A percentile compares a stretch with the other conserved stretches of the same genome.
Conservation (phyloP, 192 early-diverging fungal genomes). For the Gamsiella multidivaricata region DNA sequence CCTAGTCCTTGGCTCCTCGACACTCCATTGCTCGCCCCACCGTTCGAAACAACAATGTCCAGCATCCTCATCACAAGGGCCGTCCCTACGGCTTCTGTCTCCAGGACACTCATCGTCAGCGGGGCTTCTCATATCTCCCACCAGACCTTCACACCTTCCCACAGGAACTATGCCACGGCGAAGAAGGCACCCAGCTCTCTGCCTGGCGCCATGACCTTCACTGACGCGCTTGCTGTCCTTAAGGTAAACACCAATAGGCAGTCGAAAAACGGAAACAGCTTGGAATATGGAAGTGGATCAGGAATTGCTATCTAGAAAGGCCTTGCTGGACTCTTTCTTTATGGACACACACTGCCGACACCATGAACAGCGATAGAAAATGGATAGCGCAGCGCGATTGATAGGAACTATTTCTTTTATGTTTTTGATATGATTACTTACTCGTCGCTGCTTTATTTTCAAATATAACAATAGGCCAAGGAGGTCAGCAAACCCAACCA, state of each 20-base stretch:
- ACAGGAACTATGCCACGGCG: constrained; percentile 35
- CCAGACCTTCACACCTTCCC: constrained; percentile 6
- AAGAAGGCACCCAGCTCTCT: constrained; percentile 34
- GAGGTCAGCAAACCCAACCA: constrained; percentile 75
- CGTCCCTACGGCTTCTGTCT: constrained; percentile 1
- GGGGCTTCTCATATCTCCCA: constrained; percentile 26
- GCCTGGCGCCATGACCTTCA: constrained; percentile 51
- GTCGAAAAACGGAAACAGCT: no score
- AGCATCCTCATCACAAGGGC: constrained; percentile 21
- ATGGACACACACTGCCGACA: no score
- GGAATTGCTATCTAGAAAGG: not conserved
- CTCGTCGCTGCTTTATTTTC: no score
- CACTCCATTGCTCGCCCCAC: not conserved
- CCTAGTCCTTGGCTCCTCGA: no score
- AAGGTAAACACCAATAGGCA: constrained; percentile 46
- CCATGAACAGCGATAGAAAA: no score
- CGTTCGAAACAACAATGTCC: constrained; percentile 15
- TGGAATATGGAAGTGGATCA: no score
- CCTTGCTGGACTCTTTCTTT: no score
- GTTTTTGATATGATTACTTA: no score
- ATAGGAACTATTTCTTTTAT: no score
- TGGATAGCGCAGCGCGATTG: no score
- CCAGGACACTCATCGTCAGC: constrained; percentile 20
- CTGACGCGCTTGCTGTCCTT: constrained; percentile 48
- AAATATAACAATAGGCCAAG: constrained; percentile 56